Evolutionary conservation across 306 rosid species (phyloP).

Genomic region (Acmispon strigosus): DNA sequence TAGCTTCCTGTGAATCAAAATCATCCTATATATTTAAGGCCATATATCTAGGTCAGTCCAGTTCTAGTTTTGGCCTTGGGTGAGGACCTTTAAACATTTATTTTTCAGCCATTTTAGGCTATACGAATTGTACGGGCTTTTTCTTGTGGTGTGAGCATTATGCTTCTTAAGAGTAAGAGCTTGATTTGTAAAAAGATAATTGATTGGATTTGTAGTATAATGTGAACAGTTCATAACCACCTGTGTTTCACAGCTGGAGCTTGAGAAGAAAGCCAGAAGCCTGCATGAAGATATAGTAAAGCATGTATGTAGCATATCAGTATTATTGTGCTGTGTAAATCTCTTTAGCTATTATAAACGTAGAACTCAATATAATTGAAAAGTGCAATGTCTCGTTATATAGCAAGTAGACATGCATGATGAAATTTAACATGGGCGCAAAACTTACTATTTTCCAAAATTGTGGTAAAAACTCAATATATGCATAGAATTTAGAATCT

Average conservation of each 20-base stretch:
- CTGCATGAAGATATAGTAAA: slow-evolving; percentile 62
- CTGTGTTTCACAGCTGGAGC: slow-evolving; percentile 55
- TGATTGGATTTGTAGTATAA: slow-evolving; percentile 10
- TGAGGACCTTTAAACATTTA: neutral
- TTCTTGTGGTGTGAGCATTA: slow-evolving; percentile 5
- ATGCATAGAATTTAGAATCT: neutral
- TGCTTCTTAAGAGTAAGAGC: slow-evolving; percentile 4
- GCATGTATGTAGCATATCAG: slow-evolving; percentile 44
- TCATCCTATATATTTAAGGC: neutral
- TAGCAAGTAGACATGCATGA: slow-evolving; percentile 1
- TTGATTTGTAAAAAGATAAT: neutral
- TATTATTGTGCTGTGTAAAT: slow-evolving; percentile 7
- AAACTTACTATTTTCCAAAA: neutral
- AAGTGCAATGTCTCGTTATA: neutral
- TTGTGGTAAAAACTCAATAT: neutral
- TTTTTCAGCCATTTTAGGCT: neutral
- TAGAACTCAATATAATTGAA: slow-evolving; percentile 4
- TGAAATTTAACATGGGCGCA: neutral
- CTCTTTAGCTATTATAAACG: neutral
- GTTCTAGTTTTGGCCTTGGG: neutral
- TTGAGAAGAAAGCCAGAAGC: slow-evolving; percentile 64
- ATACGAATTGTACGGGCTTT: neutral
- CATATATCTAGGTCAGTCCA: neutral
- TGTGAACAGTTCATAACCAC: slow-evolving; percentile 8
- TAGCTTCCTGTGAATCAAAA: slow-evolving; percentile 1